Base-by-base conservation (phyloP, 2,329 filamentous ascomycete genomes). In the Hirsutella thompsonii region DNA sequence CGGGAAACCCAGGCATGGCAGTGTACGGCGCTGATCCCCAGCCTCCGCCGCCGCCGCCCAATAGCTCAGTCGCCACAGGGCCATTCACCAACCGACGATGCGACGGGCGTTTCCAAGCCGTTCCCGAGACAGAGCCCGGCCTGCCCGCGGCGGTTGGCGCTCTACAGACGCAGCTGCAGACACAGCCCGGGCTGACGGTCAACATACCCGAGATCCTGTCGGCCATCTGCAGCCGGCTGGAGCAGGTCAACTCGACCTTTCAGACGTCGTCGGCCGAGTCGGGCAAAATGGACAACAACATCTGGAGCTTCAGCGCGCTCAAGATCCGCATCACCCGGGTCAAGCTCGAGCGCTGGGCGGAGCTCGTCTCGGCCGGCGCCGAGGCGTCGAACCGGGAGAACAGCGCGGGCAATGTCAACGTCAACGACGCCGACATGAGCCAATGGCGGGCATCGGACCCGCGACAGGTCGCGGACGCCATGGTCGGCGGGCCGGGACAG, bases 281-380 rank as follows among this genome's bases (percentile, higher is more conserved):
- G 0, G 61, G 53, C n/a, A 51, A 49, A 0, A 58, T 58, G 40
- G 61, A 68, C 10, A 63, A 64, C 39, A 69, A 68, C 37, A 49
- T 70, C 0, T 73, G 69, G 69, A 66, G 66, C 5, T 54, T 72
- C 46, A 66, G 64, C 0, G 63, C 68, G 0, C 59, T 64, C 30
- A 71, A 72, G 36, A 53, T 74, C 1, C 58, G 61, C 18, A 64
- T 72, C 28, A 66, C 65, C 1, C 62, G 61, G 6, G 55, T 62
- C 3, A 71, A 70, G 44, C 46, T 73, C 0, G 66, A 68, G 39
- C 57, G 61, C 14, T 72, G 66, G 63, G 60, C 66, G 0, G 68
- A 71, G 38, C 56, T 68, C 1, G 61, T 70, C 0, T 58, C 64
- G 0, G 58, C 57, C 2, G 59, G 64, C 2, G 58, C 54, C 1